Evolutionary conservation across 805 yeast genomes (phyloP), one percentile per base, ranked within the genome.

Genomic region (Candida koratica): DNA sequence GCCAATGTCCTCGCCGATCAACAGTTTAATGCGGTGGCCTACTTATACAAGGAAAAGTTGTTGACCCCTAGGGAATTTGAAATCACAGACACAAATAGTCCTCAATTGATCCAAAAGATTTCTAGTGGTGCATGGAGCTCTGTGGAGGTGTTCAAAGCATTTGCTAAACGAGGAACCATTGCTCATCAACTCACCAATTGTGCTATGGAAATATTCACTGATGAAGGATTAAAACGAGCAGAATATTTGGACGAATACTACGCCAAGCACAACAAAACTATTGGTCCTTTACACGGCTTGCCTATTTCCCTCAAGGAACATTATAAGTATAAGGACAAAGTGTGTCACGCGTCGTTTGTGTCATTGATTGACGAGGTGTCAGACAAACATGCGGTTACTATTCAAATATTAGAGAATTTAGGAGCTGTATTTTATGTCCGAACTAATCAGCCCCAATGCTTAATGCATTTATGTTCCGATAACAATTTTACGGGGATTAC

Each of bases 281-380:
- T 73, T 25, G 85, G 85, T 15, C 79, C 83, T 0, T 64, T 80
- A 32, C 85, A 79, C 48, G 86, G 86, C 2, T 57, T 80, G 20
- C 86, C 86, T 3, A 58, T 79, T 19, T 75, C 83, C 1, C 59
- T 79, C 37, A 79, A 79, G 43, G 80, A 71, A 43, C 74, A 69
- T 37, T 56, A 60, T 50, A 43, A 49, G 41, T 63, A 49, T 46
- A 54, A 46, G 34, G 61, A 52, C 25, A 61, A 51, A 33, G 46
- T 55, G 41, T 64, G 71, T 15, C 69, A 65, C 43, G 71, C 60
- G 17, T 58, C 65, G 9, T 66, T 54, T 45, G 73, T 64, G 6
- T 55, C 68, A 1, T 41, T 43, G 46, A 44, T 67, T 25, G 57
- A 50, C 34, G 54, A 55, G 37, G 43, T 61, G n/a, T 37, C 65